A percentile compares a stretch with the other conserved stretches of the same genome.
Conservation (phyloP, 768 basidiomycete genomes). For the Mycena latifolia region DNA sequence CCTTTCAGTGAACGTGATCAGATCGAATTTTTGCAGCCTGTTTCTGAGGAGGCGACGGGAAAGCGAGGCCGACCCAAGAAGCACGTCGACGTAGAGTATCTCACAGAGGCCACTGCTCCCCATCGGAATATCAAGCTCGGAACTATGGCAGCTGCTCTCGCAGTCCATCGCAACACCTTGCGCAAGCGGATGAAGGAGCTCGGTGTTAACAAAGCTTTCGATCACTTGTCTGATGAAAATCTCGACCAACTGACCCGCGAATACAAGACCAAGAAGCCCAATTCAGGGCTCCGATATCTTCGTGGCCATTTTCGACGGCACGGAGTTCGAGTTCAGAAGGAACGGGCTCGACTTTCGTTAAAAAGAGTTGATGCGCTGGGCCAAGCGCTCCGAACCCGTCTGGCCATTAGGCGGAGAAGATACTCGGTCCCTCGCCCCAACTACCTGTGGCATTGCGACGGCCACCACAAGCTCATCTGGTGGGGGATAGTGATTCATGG, state of each 20-base stretch:
- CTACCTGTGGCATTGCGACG: too few species aligned
- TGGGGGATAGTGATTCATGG: conserved; percentile 4
- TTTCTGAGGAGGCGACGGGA: not conserved
- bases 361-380: not conserved
- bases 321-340: not conserved
- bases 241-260: too few species aligned
- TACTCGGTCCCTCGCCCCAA: not conserved
- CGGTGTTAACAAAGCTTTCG: too few species aligned
- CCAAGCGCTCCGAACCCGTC: not conserved
- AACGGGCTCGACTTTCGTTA: not conserved
- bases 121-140: not conserved
- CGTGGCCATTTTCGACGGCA: not conserved
- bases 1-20: conserved; percentile 13
- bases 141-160: not conserved
- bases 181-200: not conserved
- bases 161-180: conserved; percentile 5
- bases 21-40: not conserved
- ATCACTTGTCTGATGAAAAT: too few species aligned
- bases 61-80: too few species aligned
- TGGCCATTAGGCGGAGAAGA: not conserved
- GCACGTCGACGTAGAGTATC: not conserved
- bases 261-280: conserved; percentile 3
- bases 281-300: not conserved
- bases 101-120: not conserved
- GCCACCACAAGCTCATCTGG: too few species aligned